Evolutionary conservation across 2,329 filamentous ascomycete species (phyloP).

Genomic region (Raffaelea arxii): DNA sequence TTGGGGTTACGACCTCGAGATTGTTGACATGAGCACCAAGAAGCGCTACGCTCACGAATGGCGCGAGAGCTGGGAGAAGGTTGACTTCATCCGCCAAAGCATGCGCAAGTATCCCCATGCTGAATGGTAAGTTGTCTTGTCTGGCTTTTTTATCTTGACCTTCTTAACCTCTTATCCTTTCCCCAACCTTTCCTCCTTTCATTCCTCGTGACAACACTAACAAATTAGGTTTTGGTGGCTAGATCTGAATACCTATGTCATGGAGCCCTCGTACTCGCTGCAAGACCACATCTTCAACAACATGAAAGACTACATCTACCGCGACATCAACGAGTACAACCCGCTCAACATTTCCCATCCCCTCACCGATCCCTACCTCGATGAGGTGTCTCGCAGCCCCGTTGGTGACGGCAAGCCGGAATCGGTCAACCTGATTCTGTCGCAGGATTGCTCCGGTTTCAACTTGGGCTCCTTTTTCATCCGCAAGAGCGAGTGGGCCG

Average conservation of each 20-base stretch:
- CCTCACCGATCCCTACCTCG: conserved; percentile 62
- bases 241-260: conserved; percentile 93
- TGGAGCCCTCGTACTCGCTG: conserved; percentile 88
- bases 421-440: conserved; percentile 79
- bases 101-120: conserved; percentile 92
- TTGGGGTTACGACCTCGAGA: conserved; percentile 94
- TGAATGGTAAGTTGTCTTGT: conserved; percentile 63
- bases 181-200: not conserved
- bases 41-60: conserved; percentile 98
- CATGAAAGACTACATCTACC: conserved; percentile 66
- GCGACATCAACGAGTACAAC: conserved; percentile 95
- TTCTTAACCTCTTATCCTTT: not conserved
- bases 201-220: conserved; percentile 12
- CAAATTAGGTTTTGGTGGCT: conserved; percentile 93
- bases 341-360: conserved; percentile 90
- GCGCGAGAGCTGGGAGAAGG: conserved; percentile 99
- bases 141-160: no score
- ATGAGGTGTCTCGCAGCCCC: conserved; percentile 59
- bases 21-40: conserved; percentile 98
- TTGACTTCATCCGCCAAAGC: conserved; percentile 80
- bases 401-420: conserved; percentile 66
- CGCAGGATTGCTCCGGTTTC: conserved; percentile 93
- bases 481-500: conserved; percentile 76
- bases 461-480: conserved; percentile 95
- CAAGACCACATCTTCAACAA: conserved; percentile 84